These are phyloP conservation scores for Paxillus involutus DNA, from an alignment of 768 basidiomycete genomes.

Conservation along the genomic window DNA sequence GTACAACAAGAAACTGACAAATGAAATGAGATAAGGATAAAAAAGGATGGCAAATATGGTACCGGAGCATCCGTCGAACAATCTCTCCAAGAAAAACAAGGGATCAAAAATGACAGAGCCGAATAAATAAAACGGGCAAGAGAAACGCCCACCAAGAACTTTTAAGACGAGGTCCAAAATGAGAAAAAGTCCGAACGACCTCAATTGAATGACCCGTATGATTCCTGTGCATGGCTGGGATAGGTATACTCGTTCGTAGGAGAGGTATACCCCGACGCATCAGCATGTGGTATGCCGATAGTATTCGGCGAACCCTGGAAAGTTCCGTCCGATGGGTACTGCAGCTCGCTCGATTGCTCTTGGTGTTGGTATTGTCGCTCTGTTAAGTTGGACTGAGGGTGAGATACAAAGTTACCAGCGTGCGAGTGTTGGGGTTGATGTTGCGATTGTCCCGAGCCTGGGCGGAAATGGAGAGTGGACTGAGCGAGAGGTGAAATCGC, in stretches of 20 bases:
- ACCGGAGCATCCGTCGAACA: conserved; percentile 8
- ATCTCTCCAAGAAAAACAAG: conserved; percentile 3
- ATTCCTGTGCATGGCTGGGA: conserved; percentile 23
- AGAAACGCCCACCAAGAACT: not conserved
- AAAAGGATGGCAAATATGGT: conserved; percentile 2
- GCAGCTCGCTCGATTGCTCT: conserved; percentile 12
- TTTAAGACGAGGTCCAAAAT: not conserved
- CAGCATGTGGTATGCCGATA: conserved; percentile 13
- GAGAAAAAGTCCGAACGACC: not conserved
- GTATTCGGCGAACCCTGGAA: conserved; percentile 13
- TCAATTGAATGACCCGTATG: conserved; percentile 21
- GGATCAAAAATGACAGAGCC: not conserved
- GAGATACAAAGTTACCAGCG: conserved; percentile 11
- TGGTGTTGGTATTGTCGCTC: conserved; percentile 12
- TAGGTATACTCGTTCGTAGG: conserved; percentile 22
- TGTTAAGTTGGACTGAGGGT: not conserved
- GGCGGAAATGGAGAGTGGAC: conserved; percentile 6
- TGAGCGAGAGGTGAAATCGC: conserved; percentile 11
- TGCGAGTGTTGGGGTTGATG: conserved; percentile 17
- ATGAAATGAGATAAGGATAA: conserved; percentile 1
- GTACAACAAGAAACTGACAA: conserved; percentile 11
- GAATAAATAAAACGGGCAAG: conserved; percentile 1
- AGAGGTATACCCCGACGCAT: conserved; percentile 16
- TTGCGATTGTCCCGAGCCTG: conserved; percentile 5
- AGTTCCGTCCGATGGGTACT: conserved; percentile 17